Base-by-base conservation (phyloP, 331 rosid species). In the Pyrus hybrid region DNA sequence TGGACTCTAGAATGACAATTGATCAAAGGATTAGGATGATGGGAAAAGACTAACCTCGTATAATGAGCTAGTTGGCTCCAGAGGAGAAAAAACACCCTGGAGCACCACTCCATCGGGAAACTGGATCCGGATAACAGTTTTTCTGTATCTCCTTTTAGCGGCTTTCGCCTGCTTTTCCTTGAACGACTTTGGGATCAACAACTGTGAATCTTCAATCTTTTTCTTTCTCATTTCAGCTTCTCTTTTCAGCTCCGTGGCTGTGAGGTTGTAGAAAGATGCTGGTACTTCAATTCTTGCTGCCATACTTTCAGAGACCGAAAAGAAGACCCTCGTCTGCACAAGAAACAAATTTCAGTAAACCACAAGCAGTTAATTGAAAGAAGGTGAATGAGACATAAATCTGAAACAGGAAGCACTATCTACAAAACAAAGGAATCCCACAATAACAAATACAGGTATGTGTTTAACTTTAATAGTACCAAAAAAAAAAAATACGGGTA, bases 31-130 rank as follows among this genome's bases (percentile, higher is more conserved):
- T 65, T 21, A 66, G 63, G 79, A 65, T 18, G 47, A 57, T 37
- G 61, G 76, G 43, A 18, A 81, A 81, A 33, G 78, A 77, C 90
- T 75, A 62, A 95, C 97, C 96, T 95, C 88, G 22, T 95, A 95
- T 51, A 95, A 85, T 76, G 90, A 75, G 73, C 79, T 74, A 33
- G 97, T 90, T 77, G 91, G 77, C 75, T 95, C 99, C 85, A 85
- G 84, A 28, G 99, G 96, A 72, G 85, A 71, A 87, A 95, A 95
- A 62, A 88, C 82, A 25, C 88, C 97, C 86, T 92, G 99, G 75
- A 95, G 99, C 71, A 92, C 93, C 77, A 89, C 91, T 54, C 97
- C 96, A 61, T 95, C 99, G 5, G 97, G 97, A 87, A 95, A 95
- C 77, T 95, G 97, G 78, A 95, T 79, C 71, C 97, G 84, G 71